Evolutionary conservation across 2,329 filamentous ascomycete species (phyloP), one percentile per base, ranked within the genome.

Genomic region (Tolypocladium sp.): DNA sequence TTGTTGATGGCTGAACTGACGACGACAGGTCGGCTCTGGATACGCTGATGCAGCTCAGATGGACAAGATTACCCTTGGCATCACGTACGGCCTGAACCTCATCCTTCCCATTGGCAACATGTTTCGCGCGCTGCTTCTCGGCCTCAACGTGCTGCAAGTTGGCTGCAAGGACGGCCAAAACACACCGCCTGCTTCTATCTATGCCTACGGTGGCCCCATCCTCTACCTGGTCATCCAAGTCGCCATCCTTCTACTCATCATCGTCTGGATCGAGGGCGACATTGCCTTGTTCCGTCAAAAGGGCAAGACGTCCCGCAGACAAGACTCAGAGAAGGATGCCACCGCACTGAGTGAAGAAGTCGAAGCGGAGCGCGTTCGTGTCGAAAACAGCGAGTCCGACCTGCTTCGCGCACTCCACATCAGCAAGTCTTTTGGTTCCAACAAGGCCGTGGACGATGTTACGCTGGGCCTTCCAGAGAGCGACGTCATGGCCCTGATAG

Each of bases 401-500:
- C 87, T 88, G 27, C 81, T 96, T 12, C 83, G 86, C 20, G 88
- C 92, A 4, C 72, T 89, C 22, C 85, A 92, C 68, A 75, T 93
- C 2, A 89, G 85, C 40, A 96, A 95, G 71, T 77, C 80, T 0
- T 95, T 94, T 64, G 83, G 85, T 12, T 79, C 79, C 59, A 86
- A 87, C 64, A 81, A 85, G 3, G 91, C 90, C 6, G 90, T 95
- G 15, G 85, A 93, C 64, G 88, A 95, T 67, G 82, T 92, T 30
- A 89, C 87, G 0, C 93, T 95, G 64, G 86, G 87, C 22, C 86
- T 95, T 12, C 80, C 83, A 13, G 82, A 82, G 58, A 86, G 88
- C 57, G 87, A 94, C 69, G 88, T 93, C 0, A 93, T 93, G 70
- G 90, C 90, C 0, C 79, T 96, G 0, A 80, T 96, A 2, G 91